Evolutionary conservation across 2,329 filamentous ascomycete species (phyloP), one percentile per base, ranked within the genome.

Genomic region (Nannizziopsis barbatae): DNA sequence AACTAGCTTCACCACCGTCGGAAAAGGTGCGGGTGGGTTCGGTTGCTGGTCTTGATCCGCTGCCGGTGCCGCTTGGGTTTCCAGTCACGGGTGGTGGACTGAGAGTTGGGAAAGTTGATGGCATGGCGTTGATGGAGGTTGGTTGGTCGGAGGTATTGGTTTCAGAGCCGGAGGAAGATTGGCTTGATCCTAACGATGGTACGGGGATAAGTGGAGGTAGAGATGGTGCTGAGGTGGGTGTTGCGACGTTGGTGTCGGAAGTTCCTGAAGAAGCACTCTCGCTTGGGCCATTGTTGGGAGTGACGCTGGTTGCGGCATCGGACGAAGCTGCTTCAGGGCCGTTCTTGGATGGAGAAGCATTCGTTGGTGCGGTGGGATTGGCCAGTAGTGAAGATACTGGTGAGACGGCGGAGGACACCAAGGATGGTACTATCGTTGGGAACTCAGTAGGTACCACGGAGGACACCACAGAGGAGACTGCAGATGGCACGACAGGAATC

Each of bases 61-160:
- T 49, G 41, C 45, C 40, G 14, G 12, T 47, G 18, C 38, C 42
- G 27, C 20, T 44, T 12, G 50, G 43, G 7, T 11, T 44, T 11
- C 39, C 32, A 20, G 49, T 50, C 31, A 50, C 38, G 14, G 47
- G 31, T 2, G 47, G 47, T 10, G 42, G 18, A 40, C 38, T 43
- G 11, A 53, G 18, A 1, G 51, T 50, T 12, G 51, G 48, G 36
- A 50, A 53, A 12, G 44, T 45, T 7, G 43, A 27, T 27, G 22
- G 22, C 22, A 27, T 7, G 4, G 15, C 3, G 15, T 18, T 18
- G 36, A 9, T 32, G 39, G 39, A 42, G 2, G 20, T 30, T 30
- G 20, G 27, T 12, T 31, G 20, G 15, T 14, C 10, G 17, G 38
- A 22, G 15, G 22, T 27, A 27, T 27, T 27, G 3, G 22, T 4